Conservation (phyloP, 192 early-diverging fungal genomes). For the Haplosporangium gracile region DNA sequence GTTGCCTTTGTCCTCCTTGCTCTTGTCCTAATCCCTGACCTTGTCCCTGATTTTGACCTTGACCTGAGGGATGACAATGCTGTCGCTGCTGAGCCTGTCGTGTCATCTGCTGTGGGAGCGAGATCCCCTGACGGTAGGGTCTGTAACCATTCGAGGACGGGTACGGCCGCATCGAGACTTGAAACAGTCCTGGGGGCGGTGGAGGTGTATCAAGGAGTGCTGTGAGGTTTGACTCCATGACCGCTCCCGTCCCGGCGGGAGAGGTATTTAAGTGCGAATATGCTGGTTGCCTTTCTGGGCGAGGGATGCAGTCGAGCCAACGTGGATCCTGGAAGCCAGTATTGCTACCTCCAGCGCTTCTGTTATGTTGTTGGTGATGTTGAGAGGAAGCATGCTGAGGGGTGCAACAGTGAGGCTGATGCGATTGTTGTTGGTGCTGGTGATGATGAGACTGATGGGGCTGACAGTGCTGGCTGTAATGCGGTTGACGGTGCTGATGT, state of each 20-base stretch:
- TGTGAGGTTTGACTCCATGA: neutral
- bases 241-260: neutral
- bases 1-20: neutral
- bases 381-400: neutral
- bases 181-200: neutral
- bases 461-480: neutral
- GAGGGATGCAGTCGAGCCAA: neutral
- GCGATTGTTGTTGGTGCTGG: neutral
- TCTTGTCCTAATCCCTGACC: neutral
- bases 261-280: neutral
- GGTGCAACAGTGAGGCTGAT: neutral
- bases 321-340: neutral
- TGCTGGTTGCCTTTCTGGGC: neutral
- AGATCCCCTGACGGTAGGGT: conserved; percentile 28
- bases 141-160: conserved; percentile 34
- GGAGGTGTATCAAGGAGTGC: neutral
- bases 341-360: neutral
- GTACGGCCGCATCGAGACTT: conserved; percentile 20
- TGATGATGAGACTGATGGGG: neutral
- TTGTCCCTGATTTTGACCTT: neutral
- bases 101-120: conserved; percentile 6
- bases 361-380: neutral
- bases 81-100: conserved; percentile 22
- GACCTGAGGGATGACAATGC: neutral
- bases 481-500: neutral